phyloP scores from a whole-genome alignment of 2,329 filamentous ascomycete species.

The Graphilbum sp. region DNA sequence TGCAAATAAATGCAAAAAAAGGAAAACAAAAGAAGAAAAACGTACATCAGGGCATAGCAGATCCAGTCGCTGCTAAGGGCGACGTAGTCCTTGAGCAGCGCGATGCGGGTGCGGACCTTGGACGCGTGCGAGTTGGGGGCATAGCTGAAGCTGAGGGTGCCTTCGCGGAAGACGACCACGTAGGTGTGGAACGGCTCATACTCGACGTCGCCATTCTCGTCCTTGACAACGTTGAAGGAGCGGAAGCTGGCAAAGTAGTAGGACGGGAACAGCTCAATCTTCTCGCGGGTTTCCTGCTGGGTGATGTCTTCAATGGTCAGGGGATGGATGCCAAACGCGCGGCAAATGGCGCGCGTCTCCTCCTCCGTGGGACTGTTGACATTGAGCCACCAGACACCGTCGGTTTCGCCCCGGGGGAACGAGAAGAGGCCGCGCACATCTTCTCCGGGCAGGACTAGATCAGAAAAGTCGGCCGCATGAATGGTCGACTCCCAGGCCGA shows the following conservation, averaged over 20 bases:
- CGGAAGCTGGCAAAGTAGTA: constrained; percentile 99
- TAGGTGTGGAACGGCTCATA: constrained; percentile 94
- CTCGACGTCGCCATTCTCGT: constrained; percentile 64
- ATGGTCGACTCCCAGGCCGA: constrained; percentile 89
- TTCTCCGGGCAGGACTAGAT: constrained; percentile 77
- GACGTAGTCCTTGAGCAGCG: constrained; percentile 85
- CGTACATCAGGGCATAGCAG: constrained; percentile 91
- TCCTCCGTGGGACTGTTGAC: constrained; percentile 80
- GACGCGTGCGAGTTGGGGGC: constrained; percentile 71
- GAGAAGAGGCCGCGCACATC: constrained; percentile 76
- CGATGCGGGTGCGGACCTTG: constrained; percentile 82
- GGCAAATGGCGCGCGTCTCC: constrained; percentile 75
- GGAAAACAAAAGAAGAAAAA: not conserved
- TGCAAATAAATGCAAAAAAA: not conserved
- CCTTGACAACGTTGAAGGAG: constrained; percentile 68
- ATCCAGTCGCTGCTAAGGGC: constrained; percentile 95
- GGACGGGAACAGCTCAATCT: constrained; percentile 91
- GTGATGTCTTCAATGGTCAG: constrained; percentile 93
- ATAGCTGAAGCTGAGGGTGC: constrained; percentile 89
- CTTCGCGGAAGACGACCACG: constrained; percentile 90
- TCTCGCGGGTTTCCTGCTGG: constrained; percentile 89
- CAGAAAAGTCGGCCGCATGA: constrained; percentile 76
- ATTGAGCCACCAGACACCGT: constrained; percentile 98
- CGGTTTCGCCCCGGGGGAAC: constrained; percentile 41
- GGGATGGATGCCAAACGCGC: constrained; percentile 89